Percentiles rank a stretch among this genome's conserved stretches.
phyloP scores from a whole-genome alignment of 1,284 basidiomycete species.

The Ceratobasidium sp. region DNA sequence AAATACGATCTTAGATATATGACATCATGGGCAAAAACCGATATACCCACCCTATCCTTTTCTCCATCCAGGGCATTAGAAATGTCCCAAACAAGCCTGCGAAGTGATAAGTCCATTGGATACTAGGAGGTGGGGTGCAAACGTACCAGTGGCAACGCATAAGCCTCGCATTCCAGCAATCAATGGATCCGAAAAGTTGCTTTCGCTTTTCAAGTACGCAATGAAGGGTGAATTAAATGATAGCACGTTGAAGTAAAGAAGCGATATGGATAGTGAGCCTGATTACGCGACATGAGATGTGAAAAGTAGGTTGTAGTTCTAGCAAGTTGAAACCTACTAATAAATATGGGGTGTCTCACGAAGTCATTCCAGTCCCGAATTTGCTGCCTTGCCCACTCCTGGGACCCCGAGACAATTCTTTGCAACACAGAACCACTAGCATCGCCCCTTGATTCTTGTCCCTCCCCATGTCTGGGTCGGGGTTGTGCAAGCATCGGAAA shows the following conservation, averaged over 20 bases:
- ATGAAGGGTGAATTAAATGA: constrained; percentile 56
- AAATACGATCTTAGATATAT: background rate
- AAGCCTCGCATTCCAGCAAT: constrained; percentile 69
- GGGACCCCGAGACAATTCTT: constrained; percentile 11
- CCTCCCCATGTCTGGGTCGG: background rate
- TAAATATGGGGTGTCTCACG: constrained; percentile 63
- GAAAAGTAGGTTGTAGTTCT: background rate
- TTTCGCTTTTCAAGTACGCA: constrained; percentile 63
- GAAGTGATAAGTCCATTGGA: constrained; percentile 24
- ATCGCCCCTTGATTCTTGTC: background rate
- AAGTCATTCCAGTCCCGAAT: constrained; percentile 64
- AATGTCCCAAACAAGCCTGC: constrained; percentile 63
- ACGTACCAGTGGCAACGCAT: constrained; percentile 60
- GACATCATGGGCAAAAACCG: background rate
- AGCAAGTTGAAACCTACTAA: constrained; percentile 50
- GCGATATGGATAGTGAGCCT: constrained; percentile 64
- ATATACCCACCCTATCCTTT: constrained; percentile 63
- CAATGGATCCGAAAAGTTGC: constrained; percentile 65
- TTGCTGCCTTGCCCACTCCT: constrained; percentile 20
- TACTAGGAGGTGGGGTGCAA: background rate
- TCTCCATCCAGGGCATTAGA: constrained; percentile 62
- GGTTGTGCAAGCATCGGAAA: constrained; percentile 55
- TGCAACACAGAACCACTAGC: background rate
- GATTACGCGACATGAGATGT: constrained; percentile 24
- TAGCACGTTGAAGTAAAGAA: constrained; percentile 65